phyloP scores from a whole-genome alignment of 148 eudicot genomes.

The Rhododendron williamsianum region DNA sequence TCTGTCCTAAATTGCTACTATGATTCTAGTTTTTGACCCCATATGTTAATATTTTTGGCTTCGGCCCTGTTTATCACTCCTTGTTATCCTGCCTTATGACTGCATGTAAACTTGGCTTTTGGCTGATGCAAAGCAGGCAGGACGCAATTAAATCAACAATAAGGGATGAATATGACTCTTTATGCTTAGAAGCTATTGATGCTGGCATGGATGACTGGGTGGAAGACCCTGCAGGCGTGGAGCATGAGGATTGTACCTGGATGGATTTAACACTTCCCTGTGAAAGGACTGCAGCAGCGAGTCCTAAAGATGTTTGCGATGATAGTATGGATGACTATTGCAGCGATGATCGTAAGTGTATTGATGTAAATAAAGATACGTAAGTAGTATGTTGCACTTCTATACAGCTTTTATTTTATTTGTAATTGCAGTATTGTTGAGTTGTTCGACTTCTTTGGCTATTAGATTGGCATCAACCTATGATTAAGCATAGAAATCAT shows the following conservation, averaged over 20 bases:
- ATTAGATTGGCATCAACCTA: neutral
- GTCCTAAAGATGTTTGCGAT: slow-evolving; percentile 5
- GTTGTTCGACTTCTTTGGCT: neutral
- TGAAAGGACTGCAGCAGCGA: neutral
- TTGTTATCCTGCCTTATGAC: neutral
- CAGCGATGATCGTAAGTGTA: neutral
- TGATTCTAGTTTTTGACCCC: neutral
- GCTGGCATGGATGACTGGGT: slow-evolving; percentile 17
- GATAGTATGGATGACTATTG: slow-evolving; percentile 10
- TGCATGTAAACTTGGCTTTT: neutral
- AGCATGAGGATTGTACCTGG: slow-evolving; percentile 1
- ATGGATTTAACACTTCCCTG: slow-evolving; percentile 1
- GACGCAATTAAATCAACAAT: slow-evolving; percentile 4
- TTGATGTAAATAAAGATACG: neutral
- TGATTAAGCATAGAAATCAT: neutral
- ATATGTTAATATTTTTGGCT: neutral
- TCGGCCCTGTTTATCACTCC: neutral
- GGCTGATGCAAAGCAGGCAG: slow-evolving; percentile 7
- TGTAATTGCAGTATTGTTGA: neutral
- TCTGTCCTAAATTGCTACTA: no score
- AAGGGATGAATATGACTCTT: neutral
- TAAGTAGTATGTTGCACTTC: neutral
- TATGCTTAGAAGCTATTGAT: slow-evolving; percentile 17
- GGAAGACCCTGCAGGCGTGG: slow-evolving; percentile 8
- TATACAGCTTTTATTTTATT: neutral